Base-by-base conservation (phyloP, 108 stramenopile species). In the Poteriospumella lacustris region DNA sequence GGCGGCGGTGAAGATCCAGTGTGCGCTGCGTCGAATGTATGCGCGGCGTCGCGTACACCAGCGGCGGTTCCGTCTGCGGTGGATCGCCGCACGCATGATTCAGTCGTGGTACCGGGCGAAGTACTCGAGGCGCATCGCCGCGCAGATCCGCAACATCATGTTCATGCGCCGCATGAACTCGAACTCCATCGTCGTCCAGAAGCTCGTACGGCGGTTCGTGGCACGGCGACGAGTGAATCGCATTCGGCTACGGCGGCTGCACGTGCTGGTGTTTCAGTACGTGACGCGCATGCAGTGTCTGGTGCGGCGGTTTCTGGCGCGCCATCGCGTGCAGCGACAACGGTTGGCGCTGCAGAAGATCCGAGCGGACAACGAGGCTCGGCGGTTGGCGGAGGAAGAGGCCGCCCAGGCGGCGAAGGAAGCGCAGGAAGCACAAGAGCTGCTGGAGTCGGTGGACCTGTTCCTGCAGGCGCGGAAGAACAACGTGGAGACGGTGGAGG, bases 271-370 rank as follows among this genome's bases (percentile, higher is more conserved):
- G 33, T 42, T 42, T 5, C 38, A 3, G 5, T 42, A 19, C 3
- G 70, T 42, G 3, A 73, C 41, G 12, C 9, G 15, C 28, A 73
- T 73, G 9, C 70, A 73, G 42, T 73, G 44, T 42, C 12, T 73
- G 24, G 42, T 73, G 28, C 36, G 70, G 36, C 26, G 36, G 31
- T 73, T 73, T 42, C 42, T 73, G 29, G 15, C 44, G 5, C 26
- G 28, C 26, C 9, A 28, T 24, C 5, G 42, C 31, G 42, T 38
- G 28, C 9, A 15, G 12, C 12, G 31, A 19, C 9, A 19, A 52
- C 47, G 47, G 15, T 19, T 9, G 19, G 19, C 19, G 9, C 15
- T 52, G 9, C 47, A 19, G 19, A 19, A 52, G 9, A 9, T 12
- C 19, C 64, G 12, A 33, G 40, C 36, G 15, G 64, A 67, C 9